Evolutionary conservation across 257 asterid species (phyloP), one percentile per base, ranked within the genome.

Genomic region (Petunia secreta): DNA sequence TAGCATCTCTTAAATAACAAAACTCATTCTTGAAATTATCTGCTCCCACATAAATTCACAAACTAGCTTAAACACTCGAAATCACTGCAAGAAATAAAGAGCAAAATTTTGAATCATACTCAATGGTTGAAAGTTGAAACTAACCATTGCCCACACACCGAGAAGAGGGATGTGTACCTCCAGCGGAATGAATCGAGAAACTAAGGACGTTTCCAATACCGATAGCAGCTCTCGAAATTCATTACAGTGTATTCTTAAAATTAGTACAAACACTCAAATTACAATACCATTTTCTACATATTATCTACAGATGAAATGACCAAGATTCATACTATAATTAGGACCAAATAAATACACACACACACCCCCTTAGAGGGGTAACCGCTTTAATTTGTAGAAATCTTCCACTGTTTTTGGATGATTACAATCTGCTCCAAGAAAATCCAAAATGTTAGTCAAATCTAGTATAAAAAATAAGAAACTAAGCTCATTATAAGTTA

Each of bases 371-470:
- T 92, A 37, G 13, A 9, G 37, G 10, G 46, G 74, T 44, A 50
- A 87, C 43, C 80, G 39, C 54, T 79, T 87, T 60, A 81, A 86
- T 25, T 79, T 88, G 13, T 66, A 83, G 88, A 89, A 93, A 81
- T 93, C 98, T 63, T 93, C 96, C 71, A 84, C 90, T 4, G 88
- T 86, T 90, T 85, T 93, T 8, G 98, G 96, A 85, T 94, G 98
- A 73, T 90, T 83, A 80, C 98, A 94, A 75, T 88, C 98, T 94
- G 76, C 66, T 48, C 75, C 34, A 40, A 16, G 41, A 25, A 6
- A 3, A 75, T 25, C 25, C 68, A 34, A 46, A n/a, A 52, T 63
- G 4, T 53, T 37, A 10, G 39, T 80, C 78, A 62, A 83, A 58
- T 75, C 25, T 25, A 25, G 25, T 25, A 25, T 68, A 54, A 15